A percentile compares a stretch with the other conserved stretches of the same genome.
Conservation (phyloP, 2,329 filamentous ascomycete genomes). For the Cladosporium sp. region DNA sequence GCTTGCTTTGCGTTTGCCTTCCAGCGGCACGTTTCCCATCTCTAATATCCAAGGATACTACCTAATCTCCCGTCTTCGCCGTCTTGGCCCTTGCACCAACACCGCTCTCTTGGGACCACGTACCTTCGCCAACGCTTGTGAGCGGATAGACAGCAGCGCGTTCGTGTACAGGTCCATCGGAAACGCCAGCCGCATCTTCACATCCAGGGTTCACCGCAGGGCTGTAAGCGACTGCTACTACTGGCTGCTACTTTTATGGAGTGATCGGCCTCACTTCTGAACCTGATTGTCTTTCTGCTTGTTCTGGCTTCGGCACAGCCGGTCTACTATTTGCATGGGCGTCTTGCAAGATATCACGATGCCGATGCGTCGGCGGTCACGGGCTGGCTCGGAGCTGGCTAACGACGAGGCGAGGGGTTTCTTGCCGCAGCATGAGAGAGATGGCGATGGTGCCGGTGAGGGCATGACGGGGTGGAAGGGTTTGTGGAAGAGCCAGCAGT, state of each 20-base stretch:
- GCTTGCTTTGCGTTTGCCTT: not conserved
- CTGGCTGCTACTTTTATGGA: not conserved
- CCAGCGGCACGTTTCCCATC: not conserved
- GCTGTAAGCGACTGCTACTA: not conserved
- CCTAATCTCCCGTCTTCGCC: not conserved
- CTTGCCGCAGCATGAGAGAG: constrained; percentile 7
- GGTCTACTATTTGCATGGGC: not conserved
- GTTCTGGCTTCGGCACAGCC: not conserved
- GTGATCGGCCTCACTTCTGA: not conserved
- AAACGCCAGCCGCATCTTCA: not conserved
- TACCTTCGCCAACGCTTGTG: not conserved
- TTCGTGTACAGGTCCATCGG: not conserved
- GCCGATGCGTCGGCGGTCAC: constrained; percentile 11
- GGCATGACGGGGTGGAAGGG: constrained; percentile 7
- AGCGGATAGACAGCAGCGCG: not conserved
- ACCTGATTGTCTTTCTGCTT: not conserved
- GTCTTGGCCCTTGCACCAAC: not conserved
- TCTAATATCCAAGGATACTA: not conserved
- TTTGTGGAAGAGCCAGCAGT: constrained; percentile 11
- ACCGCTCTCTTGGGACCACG: not conserved
- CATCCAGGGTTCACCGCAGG: not conserved
- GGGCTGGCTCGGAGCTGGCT: constrained; percentile 6
- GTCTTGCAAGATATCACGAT: constrained; percentile 3
- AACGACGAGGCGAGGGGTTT: constrained; percentile 11
- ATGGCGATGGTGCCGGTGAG: not conserved